Conservation (phyloP, 2,329 filamentous ascomycete species). For the Aspergillus brunneoviolaceus region DNA sequence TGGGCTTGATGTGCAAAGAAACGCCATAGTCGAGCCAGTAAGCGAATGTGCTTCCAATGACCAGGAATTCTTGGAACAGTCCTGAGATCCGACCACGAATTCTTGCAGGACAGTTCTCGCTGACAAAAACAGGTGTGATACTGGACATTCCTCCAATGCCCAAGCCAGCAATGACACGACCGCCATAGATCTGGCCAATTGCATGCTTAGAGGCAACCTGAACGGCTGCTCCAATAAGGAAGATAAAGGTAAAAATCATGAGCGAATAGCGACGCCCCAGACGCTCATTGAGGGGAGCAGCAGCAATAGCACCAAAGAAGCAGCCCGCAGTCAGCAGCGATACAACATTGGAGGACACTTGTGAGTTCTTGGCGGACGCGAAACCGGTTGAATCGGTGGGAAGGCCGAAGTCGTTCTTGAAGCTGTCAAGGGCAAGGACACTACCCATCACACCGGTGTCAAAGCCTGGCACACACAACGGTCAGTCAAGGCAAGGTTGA, state of each 20-base stretch:
- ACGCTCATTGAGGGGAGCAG: constrained; percentile 36
- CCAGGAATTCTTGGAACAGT: constrained; percentile 40
- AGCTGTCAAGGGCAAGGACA: constrained; percentile 40
- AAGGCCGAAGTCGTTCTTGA: constrained; percentile 44
- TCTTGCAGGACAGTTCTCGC: constrained; percentile 35
- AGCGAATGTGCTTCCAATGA: constrained; percentile 48
- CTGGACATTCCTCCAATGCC: constrained; percentile 41
- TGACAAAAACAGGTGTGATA: constrained; percentile 41
- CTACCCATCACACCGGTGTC: constrained; percentile 46
- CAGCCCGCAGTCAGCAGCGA: constrained; percentile 40
- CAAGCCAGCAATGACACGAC: constrained; percentile 38
- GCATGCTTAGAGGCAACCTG: constrained; percentile 33
- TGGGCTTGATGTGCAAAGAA: constrained; percentile 43
- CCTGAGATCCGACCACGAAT: constrained; percentile 37
- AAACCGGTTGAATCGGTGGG: constrained; percentile 34
- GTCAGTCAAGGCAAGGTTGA: background rate
- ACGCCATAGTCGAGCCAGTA: constrained; percentile 58
- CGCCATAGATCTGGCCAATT: constrained; percentile 38
- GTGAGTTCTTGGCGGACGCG: constrained; percentile 33
- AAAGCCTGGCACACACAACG: constrained; percentile 33
- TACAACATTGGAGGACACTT: constrained; percentile 41
- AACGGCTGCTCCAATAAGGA: constrained; percentile 37
- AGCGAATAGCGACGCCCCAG: constrained; percentile 38
- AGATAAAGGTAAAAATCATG: constrained; percentile 34
- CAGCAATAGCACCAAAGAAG: constrained; percentile 41